A percentile compares a stretch with the other conserved stretches of the same genome.
Evolutionary conservation across 371 early-diverging fungal genomes (phyloP).

Genomic region (Circinella minor): DNA sequence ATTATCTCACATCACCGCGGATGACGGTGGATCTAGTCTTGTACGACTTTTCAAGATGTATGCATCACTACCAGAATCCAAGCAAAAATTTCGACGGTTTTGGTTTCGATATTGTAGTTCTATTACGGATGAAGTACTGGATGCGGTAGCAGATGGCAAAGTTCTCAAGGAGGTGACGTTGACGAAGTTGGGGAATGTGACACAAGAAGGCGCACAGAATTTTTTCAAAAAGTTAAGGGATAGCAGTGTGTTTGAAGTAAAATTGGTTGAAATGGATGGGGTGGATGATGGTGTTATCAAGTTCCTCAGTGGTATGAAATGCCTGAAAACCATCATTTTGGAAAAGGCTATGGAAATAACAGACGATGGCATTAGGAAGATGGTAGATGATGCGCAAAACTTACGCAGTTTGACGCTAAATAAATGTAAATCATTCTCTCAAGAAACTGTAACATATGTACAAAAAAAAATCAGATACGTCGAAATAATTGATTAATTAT

Average conservation of each 20-base stretch:
- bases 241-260: neutral
- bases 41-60: neutral
- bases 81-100: neutral
- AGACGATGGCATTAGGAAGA: neutral
- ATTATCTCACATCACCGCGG: neutral
- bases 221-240: neutral
- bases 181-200: neutral
- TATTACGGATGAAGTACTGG: neutral
- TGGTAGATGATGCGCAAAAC: neutral
- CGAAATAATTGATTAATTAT: neutral
- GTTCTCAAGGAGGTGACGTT: neutral
- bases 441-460: constrained; percentile 3
- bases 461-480: constrained; percentile 1
- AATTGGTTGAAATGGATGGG: constrained; percentile 1
- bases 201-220: neutral
- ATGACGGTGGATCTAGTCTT: neutral
- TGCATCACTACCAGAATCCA: neutral
- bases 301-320: neutral
- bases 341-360: neutral
- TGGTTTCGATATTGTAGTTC: constrained; percentile 5
- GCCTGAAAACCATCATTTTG: neutral
- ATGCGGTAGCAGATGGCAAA: neutral
- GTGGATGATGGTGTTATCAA: neutral
- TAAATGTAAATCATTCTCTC: neutral
- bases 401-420: neutral